Evolutionary conservation across 2,329 filamentous ascomycete species (phyloP).

Genomic region (Didymella pomorum): DNA sequence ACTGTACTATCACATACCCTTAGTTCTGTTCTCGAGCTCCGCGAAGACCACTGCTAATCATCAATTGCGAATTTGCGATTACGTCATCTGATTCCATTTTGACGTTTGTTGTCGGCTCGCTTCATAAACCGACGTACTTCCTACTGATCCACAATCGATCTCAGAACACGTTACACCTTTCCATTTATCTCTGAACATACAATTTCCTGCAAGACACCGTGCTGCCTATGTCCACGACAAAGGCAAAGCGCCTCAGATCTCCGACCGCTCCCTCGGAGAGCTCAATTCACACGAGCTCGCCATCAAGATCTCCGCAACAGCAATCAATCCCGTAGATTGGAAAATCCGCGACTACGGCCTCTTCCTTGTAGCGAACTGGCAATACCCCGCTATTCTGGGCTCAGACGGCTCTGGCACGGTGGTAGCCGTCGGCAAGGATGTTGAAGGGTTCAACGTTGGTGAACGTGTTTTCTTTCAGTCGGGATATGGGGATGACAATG

Average conservation of each 20-base stretch:
- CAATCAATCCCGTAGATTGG: constrained; percentile 59
- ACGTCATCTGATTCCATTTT: too few species aligned
- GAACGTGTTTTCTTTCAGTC: constrained; percentile 43
- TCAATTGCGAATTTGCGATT: too few species aligned
- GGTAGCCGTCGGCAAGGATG: constrained; percentile 52
- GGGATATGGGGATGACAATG: constrained; percentile 32
- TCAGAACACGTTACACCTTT: too few species aligned
- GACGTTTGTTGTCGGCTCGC: too few species aligned
- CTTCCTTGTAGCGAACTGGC: constrained; percentile 47
- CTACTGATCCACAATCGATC: too few species aligned
- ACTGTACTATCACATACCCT: background rate
- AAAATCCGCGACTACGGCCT: constrained; percentile 53
- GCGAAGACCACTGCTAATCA: too few species aligned
- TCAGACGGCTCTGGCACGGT: constrained; percentile 57
- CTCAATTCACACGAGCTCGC: constrained; percentile 59
- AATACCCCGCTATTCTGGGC: constrained; percentile 55
- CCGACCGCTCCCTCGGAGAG: constrained; percentile 53
- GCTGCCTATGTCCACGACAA: constrained; percentile 6
- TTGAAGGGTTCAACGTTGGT: constrained; percentile 37
- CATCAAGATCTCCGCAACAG: constrained; percentile 58
- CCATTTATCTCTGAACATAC: too few species aligned
- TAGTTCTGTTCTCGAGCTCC: too few species aligned
- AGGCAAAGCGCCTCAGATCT: constrained; percentile 9
- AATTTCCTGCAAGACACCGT: constrained; percentile 1
- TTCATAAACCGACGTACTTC: too few species aligned